Conservation (phyloP, 768 basidiomycete species). For the Chiua virens region DNA sequence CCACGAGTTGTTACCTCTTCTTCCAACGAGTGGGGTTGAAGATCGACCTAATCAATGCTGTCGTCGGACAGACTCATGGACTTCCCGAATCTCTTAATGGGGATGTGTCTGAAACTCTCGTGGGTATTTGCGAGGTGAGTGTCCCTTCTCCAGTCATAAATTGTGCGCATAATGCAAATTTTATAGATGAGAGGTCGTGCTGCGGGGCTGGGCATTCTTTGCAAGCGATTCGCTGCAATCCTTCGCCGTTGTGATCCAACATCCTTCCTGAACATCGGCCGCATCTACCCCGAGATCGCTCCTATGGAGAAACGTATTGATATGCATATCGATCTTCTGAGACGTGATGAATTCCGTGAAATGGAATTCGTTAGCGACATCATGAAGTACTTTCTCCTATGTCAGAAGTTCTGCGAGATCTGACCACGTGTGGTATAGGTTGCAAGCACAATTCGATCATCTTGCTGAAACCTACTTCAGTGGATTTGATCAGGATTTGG, state of each 20-base stretch:
- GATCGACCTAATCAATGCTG: slow-evolving; percentile 78
- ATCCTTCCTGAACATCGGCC: slow-evolving; percentile 82
- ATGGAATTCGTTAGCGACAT: slow-evolving; percentile 92
- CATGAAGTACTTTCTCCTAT: slow-evolving; percentile 59
- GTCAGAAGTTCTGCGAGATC: not conserved
- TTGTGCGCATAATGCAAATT: not conserved
- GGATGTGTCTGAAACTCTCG: slow-evolving; percentile 78
- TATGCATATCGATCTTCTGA: slow-evolving; percentile 82
- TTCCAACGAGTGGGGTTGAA: slow-evolving; percentile 89
- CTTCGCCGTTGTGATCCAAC: slow-evolving; percentile 80
- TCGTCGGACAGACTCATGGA: slow-evolving; percentile 80
- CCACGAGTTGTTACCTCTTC: slow-evolving; percentile 87
- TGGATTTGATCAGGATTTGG: slow-evolving; percentile 81
- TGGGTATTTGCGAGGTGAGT: slow-evolving; percentile 91
- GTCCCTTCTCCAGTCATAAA: not conserved
- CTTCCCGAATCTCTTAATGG: slow-evolving; percentile 85
- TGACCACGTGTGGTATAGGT: slow-evolving; percentile 44
- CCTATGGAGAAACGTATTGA: slow-evolving; percentile 92
- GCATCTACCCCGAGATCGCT: slow-evolving; percentile 79
- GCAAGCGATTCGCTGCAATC: slow-evolving; percentile 87
- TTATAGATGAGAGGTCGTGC: slow-evolving; percentile 80
- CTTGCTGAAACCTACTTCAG: slow-evolving; percentile 85
- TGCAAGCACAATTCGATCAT: slow-evolving; percentile 92
- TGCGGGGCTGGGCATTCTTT: slow-evolving; percentile 74
- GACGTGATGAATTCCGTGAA: slow-evolving; percentile 89